These are phyloP conservation scores for Fusarium robinianum DNA, from an alignment of 2,329 filamentous ascomycete species.

Conservation along the genomic window DNA sequence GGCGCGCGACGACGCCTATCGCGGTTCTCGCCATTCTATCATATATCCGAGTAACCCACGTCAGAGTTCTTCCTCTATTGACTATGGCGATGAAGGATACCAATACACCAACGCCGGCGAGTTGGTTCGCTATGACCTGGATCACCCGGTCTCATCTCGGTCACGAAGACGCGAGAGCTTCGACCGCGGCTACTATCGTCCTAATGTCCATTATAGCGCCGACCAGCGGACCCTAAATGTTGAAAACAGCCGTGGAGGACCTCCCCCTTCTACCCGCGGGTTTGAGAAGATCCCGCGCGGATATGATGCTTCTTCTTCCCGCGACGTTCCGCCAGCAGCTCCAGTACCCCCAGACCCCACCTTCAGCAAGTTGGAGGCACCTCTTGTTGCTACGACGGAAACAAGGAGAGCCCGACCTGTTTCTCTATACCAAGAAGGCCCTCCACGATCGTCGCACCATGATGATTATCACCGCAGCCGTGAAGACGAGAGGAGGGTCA, in stretches of 20 bases:
- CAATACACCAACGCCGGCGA: constrained; percentile 68
- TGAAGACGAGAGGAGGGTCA: constrained; percentile 52
- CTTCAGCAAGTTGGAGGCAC: constrained; percentile 27
- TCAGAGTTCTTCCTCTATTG: constrained; percentile 50
- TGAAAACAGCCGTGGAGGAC: constrained; percentile 53
- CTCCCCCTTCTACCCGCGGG: constrained; percentile 71
- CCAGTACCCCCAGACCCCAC: constrained; percentile 45
- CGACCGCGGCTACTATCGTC: constrained; percentile 59
- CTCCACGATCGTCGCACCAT: constrained; percentile 48
- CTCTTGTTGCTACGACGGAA: constrained; percentile 19
- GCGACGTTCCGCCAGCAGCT: constrained; percentile 49
- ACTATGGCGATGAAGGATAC: constrained; percentile 63
- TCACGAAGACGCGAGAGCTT: constrained; percentile 57
- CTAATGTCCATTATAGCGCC: constrained; percentile 57
- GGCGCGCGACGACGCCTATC: constrained; percentile 51
- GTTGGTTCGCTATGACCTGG: constrained; percentile 64
- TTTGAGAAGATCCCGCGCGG: constrained; percentile 69
- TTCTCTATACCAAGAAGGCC: constrained; percentile 58
- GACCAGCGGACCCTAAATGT: constrained; percentile 53
- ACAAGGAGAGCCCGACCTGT: constrained; percentile 49
- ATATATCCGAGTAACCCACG: constrained; percentile 51
- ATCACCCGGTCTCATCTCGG: constrained; percentile 51
- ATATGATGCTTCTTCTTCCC: constrained; percentile 53
- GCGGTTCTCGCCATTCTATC: constrained; percentile 51
- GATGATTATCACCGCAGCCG: constrained; percentile 55